Evolutionary conservation across 2,329 filamentous ascomycete genomes (phyloP).

Genomic region (Colletotrichum eleusines): DNA sequence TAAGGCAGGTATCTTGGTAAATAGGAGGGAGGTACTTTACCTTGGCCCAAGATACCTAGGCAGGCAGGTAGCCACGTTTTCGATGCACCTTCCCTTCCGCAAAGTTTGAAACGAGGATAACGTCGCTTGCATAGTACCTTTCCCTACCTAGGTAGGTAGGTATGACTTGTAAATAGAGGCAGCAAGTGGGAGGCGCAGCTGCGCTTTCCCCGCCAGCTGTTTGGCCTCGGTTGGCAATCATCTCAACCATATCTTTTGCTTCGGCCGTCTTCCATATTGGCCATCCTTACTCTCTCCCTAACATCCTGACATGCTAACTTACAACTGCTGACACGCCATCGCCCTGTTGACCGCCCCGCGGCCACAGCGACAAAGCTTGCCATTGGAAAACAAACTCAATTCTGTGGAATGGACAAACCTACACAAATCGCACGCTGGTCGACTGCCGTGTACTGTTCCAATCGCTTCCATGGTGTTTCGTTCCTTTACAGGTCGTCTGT

Average conservation of each 20-base stretch:
- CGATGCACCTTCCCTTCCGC: neutral
- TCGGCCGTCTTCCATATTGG: neutral
- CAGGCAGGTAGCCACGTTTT: neutral
- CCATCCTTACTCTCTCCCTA: neutral
- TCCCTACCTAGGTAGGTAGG: no score
- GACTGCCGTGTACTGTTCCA: neutral
- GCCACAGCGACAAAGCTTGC: neutral
- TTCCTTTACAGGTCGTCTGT: constrained; percentile 11
- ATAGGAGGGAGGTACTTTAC: neutral
- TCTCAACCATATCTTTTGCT: neutral
- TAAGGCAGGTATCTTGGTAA: neutral
- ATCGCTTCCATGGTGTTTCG: neutral
- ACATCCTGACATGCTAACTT: neutral
- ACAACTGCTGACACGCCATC: neutral
- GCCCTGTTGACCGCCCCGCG: constrained; percentile 11
- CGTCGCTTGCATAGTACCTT: neutral
- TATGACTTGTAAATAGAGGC: neutral
- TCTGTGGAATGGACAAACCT: neutral
- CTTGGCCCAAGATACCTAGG: no score
- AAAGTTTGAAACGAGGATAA: neutral
- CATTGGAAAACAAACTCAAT: constrained; percentile 30
- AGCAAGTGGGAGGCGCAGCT: neutral
- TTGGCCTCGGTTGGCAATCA: neutral
- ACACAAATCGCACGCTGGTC: neutral
- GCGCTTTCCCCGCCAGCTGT: neutral